Base-by-base conservation (phyloP, 306 rosid genomes). In the Fragaria nilgerrensis region DNA sequence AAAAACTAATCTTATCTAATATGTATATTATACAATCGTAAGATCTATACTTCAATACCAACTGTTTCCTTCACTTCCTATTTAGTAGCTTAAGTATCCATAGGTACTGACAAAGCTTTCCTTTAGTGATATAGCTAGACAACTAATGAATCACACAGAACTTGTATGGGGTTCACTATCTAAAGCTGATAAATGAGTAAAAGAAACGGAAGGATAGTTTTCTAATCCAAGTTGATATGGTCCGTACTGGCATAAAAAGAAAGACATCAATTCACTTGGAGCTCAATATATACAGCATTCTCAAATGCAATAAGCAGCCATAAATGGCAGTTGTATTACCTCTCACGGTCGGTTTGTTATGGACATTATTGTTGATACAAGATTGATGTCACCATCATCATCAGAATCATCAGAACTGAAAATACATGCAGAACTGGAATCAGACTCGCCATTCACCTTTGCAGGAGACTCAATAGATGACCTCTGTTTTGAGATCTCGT, bases 301-400 rank as follows among this genome's bases (percentile, higher is more conserved):
- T 63, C 56, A 76, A 84, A 76, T 72, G 72, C 79, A 45, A 47
- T 61, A 76, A 23, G 61, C 79, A 73, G 58, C 79, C 52, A 73
- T 75, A 29, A 3, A 68, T 12, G 39, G 17, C 79, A 74, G 58
- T 22, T 23, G 68, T 44, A 8, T 73, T 65, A 76, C 71, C 45
- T 62, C 49, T 59, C 17, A 67, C 71, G 64, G 44, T 70, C 25
- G 39, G 75, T 20, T 29, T 15, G 49, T 75, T 79, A 13, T 50
- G 61, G 6, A 39, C 12, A 0, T 3, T 41, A 71, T 9, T 6
- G 7, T 10, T 16, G 25, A 29, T 1, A 23, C 14, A n/a, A 63
- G 12, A 19, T 5, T 0, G 36, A 43, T 19, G 17, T 2, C 25
- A 50, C 52, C 25, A 3, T 55, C 52, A 47, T 64, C 48, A 29